phyloP scores from a whole-genome alignment of 1,284 basidiomycete genomes.

The Puccinia polysora region DNA sequence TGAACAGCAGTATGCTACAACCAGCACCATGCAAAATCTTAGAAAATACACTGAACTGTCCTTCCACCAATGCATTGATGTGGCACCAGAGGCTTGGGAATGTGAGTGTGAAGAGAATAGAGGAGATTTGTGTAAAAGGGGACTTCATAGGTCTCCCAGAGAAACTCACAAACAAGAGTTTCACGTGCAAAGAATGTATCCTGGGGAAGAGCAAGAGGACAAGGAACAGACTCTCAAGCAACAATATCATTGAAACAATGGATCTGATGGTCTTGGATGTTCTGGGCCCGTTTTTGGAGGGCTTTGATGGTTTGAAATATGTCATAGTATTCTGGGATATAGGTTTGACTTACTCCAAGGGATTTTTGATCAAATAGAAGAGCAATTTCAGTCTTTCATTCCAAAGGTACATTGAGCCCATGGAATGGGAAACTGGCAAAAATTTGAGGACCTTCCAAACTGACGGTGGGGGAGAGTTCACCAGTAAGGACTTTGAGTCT shows the following conservation, averaged over 20 bases:
- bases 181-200: neutral
- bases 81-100: neutral
- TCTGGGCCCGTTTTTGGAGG: neutral
- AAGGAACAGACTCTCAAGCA: neutral
- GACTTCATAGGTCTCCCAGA: neutral
- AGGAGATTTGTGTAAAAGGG: neutral
- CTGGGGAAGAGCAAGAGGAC: neutral
- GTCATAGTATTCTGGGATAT: neutral
- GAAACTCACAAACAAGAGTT: neutral
- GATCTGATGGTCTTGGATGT: constrained; percentile 11
- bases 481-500: neutral
- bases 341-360: neutral
- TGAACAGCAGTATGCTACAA: neutral
- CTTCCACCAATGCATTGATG: neutral
- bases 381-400: neutral
- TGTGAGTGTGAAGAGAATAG: neutral
- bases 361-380: neutral
- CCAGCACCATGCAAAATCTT: neutral
- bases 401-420: neutral
- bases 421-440: neutral
- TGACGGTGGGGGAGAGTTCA: neutral
- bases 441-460: neutral
- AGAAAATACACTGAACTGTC: neutral
- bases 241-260: neutral
- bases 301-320: neutral